Percentiles rank a stretch among this genome's conserved stretches.
phyloP scores from a whole-genome alignment of 176 grass and related monocot genomes.

The Poa annua region DNA sequence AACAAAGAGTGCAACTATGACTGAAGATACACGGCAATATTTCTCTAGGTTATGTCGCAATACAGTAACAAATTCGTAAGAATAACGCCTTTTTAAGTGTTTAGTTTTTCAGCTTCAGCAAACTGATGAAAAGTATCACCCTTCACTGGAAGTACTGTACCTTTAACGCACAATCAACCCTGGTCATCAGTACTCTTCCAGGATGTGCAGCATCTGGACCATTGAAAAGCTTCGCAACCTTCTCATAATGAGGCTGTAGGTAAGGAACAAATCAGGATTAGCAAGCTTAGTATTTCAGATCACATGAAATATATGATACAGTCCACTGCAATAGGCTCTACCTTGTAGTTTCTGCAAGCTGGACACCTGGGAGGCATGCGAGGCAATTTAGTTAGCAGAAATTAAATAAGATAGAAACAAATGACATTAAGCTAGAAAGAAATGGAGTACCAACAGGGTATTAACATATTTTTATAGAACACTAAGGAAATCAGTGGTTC shows the following conservation, averaged over 20 bases:
- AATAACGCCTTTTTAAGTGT: background rate
- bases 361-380: constrained; percentile 76
- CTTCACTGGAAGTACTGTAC: constrained; percentile 51
- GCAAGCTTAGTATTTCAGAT: constrained; percentile 21
- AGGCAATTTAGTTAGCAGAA: constrained; percentile 34
- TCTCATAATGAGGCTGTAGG: constrained; percentile 92
- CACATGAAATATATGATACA: constrained; percentile 23
- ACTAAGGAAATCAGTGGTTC: background rate
- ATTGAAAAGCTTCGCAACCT: constrained; percentile 94
- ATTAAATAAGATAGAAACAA: constrained; percentile 18
- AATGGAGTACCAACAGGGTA: background rate
- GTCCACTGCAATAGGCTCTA: constrained; percentile 20
- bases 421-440: constrained; percentile 3
- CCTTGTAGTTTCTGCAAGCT: constrained; percentile 99
- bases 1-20: background rate
- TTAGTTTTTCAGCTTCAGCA: background rate
- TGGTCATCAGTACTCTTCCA: constrained; percentile 79
- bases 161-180: constrained; percentile 96
- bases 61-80: background rate
- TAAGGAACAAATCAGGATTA: constrained; percentile 6
- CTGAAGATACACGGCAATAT: background rate
- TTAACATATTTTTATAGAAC: background rate
- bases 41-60: background rate
- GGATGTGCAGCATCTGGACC: constrained; percentile 84
- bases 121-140: constrained; percentile 20